These are phyloP conservation scores for Radiomyces spectabilis DNA, from an alignment of 192 early-diverging fungal genomes.

Conservation along the genomic window DNA sequence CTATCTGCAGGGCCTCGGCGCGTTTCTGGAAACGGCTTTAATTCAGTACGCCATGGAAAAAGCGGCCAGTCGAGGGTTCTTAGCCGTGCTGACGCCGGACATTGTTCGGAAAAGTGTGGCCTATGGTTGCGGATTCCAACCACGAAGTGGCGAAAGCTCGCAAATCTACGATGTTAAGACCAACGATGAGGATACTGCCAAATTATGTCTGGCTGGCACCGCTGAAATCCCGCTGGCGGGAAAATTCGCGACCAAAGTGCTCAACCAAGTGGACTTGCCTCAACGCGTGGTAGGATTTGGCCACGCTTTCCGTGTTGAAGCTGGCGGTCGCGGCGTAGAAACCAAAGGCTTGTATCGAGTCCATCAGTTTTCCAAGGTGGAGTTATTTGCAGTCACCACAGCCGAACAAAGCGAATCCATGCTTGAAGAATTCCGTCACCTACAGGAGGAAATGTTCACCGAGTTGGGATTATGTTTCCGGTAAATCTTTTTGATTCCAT, in stretches of 20 bases:
- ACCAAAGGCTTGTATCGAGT: conserved; percentile 83
- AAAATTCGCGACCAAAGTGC: conserved; percentile 59
- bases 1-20: conserved; percentile 74
- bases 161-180: conserved; percentile 68
- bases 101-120: conserved; percentile 69
- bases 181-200: conserved; percentile 26
- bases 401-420: conserved; percentile 56
- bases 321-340: conserved; percentile 70
- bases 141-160: conserved; percentile 57
- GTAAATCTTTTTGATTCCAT: conserved; percentile 7
- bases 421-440: conserved; percentile 58
- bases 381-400: conserved; percentile 71
- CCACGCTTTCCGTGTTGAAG: conserved; percentile 84
- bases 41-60: conserved; percentile 76
- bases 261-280: conserved; percentile 49
- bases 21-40: conserved; percentile 77
- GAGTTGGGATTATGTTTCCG: conserved; percentile 73
- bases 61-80: conserved; percentile 61
- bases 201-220: conserved; percentile 76
- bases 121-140: conserved; percentile 84
- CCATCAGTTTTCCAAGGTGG: conserved; percentile 92
- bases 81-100: conserved; percentile 73
- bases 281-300: conserved; percentile 70
- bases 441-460: conserved; percentile 70
- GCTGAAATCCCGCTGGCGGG: conserved; percentile 89